Evolutionary conservation across 768 basidiomycete genomes (phyloP).

Genomic region (Termitomyces sp.): DNA sequence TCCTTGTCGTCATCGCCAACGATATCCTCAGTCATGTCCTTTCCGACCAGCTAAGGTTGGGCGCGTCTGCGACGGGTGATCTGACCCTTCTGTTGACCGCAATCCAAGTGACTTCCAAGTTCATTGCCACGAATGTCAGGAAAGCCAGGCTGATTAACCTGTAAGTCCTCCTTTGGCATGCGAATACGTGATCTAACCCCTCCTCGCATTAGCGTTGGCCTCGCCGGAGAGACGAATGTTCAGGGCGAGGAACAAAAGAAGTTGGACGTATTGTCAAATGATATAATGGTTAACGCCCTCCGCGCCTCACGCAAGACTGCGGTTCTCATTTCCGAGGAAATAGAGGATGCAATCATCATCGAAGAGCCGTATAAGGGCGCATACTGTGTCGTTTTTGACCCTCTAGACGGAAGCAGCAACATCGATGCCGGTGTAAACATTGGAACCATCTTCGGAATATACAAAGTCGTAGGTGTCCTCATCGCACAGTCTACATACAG

Average conservation of each 20-base stretch:
- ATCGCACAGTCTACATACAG: neutral
- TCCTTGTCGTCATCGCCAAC: neutral
- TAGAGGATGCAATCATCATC: constrained; percentile 89
- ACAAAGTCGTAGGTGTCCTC: constrained; percentile 65
- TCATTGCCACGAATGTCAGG: constrained; percentile 97
- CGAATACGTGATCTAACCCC: constrained; percentile 4
- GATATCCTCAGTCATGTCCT: constrained; percentile 68
- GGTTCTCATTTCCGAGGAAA: constrained; percentile 95
- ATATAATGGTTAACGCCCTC: constrained; percentile 98
- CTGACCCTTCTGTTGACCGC: constrained; percentile 91
- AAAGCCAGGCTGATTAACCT: constrained; percentile 97
- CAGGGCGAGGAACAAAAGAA: constrained; percentile 99
- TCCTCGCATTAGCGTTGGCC: constrained; percentile 66
- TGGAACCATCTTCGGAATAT: constrained; percentile 96
- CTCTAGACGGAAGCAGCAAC: constrained; percentile 92
- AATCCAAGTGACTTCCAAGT: constrained; percentile 94
- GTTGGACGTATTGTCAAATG: constrained; percentile 94
- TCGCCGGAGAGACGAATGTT: constrained; percentile 94
- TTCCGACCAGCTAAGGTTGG: constrained; percentile 77
- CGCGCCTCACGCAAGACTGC: constrained; percentile 95
- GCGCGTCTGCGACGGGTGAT: constrained; percentile 84
- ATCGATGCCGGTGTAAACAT: constrained; percentile 99
- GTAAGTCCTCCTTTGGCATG: constrained; percentile 38
- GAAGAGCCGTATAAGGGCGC: constrained; percentile 74
- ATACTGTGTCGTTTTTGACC: constrained; percentile 99